Evolutionary conservation across 768 basidiomycete genomes (phyloP), one percentile per base, ranked within the genome.

Genomic region (Trametes sanguinea): DNA sequence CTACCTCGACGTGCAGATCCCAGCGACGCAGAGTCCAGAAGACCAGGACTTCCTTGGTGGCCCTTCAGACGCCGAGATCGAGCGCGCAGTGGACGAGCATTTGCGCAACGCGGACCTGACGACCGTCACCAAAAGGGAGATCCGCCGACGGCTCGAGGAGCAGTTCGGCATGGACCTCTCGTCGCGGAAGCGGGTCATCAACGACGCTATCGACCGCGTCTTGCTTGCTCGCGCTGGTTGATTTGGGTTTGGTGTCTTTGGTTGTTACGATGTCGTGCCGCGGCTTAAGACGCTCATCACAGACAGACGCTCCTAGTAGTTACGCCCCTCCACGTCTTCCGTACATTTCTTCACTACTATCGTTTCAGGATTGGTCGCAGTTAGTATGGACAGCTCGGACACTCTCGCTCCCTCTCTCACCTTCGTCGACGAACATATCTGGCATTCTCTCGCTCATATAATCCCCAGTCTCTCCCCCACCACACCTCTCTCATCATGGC

Each of bases 41-140:
- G 79, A 80, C 43, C 72, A 76, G 29, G 83, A 85, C 65, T 70
- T 79, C 7, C 72, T 79, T 9, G 80, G 78, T 35, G 75, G 72
- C 7, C 92, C 91, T 0, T 81, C 81, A 0, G 88, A 93, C 66
- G 74, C 74, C 4, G 91, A 93, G 32, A 78, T 95, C n/a, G 90
- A 93, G 46, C 79, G 78, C 13, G 83, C 86, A 1, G 89, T 95
- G 3, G 83, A 89, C 64, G 82, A 85, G 16, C 81, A 97, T 43
- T 77, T 98, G 55, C 83, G 82, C 16, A 76, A 79, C 13, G 93
- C 94, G 1, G 94, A 98, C 75, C 80, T 99, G 53, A 93, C 94
- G 71, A 85, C 86, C 10, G 82, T 97, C 60, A 98, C 96, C 54
- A 98, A 98, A 79, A 87, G 95, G 67, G 91, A 89, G 67, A 88